Evolutionary conservation across 805 yeast genomes (phyloP), one percentile per base, ranked within the genome.

Genomic region (Candida morakotiae): DNA sequence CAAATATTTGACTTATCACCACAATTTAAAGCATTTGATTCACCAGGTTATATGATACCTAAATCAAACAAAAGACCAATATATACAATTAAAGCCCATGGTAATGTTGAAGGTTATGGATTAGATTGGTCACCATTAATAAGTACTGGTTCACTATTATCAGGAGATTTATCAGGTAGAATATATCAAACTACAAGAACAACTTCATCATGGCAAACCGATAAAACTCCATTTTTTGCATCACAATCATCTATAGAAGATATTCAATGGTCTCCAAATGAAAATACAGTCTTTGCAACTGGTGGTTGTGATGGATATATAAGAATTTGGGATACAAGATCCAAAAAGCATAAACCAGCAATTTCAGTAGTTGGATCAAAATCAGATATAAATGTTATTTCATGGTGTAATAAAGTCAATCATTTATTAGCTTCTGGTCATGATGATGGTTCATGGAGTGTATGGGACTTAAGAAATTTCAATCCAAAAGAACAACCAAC

Each of bases 101-200:
- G 97, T 17, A 82, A 83, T 47, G 95, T 86, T n/a, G 98, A 93
- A 66, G 98, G 98, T 24, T 93, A 87, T 54, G 98, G 96, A 11
- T 60, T 93, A 31, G 98, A 91, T 61, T 93, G 98, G 98, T 86
- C 95, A 1, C 96, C 97, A 29, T 65, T 83, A 45, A 75, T 80
- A 42, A 73, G 73, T 46, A 77, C 87, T 3, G 98, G 98, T 16
- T 73, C 88, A 1, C 66, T 93, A 44, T 69, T 93, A 40, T 77
- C 94, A 3, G 98, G 98, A 51, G 98, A 93, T 58, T 69, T 86
- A 46, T 67, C 83, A 15, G 98, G 98, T 35, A 72, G 91, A 53
- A 76, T 91, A 28, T 84, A 75, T 60, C 67, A 82, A 38, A 88
- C 98, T 6, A 71, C 77, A 37, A 77, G 95, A 58, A 84, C 86